A percentile compares a stretch with the other conserved stretches of the same genome.
Conservation (phyloP, 208 protist genomes). For the Leishmania major region DNA sequence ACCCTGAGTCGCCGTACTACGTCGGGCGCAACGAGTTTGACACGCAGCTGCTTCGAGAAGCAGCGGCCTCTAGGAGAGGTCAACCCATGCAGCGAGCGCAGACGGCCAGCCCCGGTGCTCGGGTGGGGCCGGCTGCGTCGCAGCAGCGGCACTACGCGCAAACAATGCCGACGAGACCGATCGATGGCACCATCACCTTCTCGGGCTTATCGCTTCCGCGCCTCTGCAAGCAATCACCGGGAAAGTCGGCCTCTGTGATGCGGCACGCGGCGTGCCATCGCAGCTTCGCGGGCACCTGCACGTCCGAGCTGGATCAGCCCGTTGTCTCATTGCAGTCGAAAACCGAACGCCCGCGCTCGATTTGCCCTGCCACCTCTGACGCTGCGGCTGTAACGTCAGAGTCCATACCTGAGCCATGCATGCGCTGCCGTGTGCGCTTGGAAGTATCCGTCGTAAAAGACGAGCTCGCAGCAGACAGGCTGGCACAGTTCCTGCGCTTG, state of each 20-base stretch:
- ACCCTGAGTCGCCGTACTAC: conserved; percentile 16
- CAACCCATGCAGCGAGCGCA: not conserved
- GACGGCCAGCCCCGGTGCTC: not conserved
- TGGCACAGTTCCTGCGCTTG: not conserved
- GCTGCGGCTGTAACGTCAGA: not conserved
- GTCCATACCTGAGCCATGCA: not conserved
- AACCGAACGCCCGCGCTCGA: not conserved
- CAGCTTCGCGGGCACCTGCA: not conserved
- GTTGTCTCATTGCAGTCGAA: not conserved
- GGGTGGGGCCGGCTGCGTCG: not conserved
- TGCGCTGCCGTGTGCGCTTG: conserved; percentile 5
- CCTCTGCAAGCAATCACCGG: not conserved
- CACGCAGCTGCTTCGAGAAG: conserved; percentile 10
- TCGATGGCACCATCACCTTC: not conserved
- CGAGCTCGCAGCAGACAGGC: conserved; percentile 4
- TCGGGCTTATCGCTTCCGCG: not conserved
- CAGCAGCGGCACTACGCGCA: not conserved
- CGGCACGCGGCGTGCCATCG: not conserved
- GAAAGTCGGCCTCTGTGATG: not conserved
- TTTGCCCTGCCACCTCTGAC: not conserved
- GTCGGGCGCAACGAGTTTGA: conserved; percentile 25
- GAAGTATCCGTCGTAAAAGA: conserved; percentile 4
- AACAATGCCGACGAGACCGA: not conserved
- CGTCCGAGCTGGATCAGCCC: not conserved
- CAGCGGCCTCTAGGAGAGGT: not conserved